A percentile compares a stretch with the other conserved stretches of the same genome.
Evolutionary conservation across 2,329 filamentous ascomycete species (phyloP).

Genomic region (Elsinoe fawcettii): DNA sequence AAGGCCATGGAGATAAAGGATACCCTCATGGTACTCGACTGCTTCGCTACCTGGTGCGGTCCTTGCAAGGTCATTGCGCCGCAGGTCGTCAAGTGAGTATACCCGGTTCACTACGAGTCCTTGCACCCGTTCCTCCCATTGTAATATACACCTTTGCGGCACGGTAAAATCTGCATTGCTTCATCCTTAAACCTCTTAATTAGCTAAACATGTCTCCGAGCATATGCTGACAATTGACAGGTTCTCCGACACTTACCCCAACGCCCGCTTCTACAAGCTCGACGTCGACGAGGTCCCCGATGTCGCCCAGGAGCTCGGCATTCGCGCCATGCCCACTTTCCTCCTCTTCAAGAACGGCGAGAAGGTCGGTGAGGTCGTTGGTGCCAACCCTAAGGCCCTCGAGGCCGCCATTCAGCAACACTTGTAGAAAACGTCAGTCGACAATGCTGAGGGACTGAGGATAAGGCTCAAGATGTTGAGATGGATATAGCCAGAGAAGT

Average conservation of each 20-base stretch:
- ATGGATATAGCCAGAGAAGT: neutral
- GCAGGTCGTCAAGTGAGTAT: conserved; percentile 55
- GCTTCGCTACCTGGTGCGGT: conserved; percentile 85
- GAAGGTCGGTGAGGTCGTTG: conserved; percentile 65
- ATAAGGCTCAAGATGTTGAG: neutral
- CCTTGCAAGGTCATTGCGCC: conserved; percentile 90
- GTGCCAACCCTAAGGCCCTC: conserved; percentile 69
- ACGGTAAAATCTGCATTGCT: neutral
- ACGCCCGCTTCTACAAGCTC: conserved; percentile 74
- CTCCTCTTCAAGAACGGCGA: conserved; percentile 72
- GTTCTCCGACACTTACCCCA: conserved; percentile 51
- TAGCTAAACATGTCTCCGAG: conserved; percentile 3
- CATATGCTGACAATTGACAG: conserved; percentile 33
- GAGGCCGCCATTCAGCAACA: conserved; percentile 42
- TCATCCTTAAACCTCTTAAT: neutral
- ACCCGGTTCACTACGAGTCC: neutral
- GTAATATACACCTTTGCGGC: neutral
- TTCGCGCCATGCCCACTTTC: conserved; percentile 93
- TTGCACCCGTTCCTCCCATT: neutral
- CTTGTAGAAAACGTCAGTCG: conserved; percentile 17
- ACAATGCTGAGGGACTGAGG: neutral
- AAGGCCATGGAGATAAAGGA: conserved; percentile 45
- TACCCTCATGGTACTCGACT: conserved; percentile 70
- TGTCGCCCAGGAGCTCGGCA: conserved; percentile 65
- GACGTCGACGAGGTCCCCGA: conserved; percentile 78